These are phyloP conservation scores for Entonaema liquescens DNA, from an alignment of 495 filamentous ascomycete species.

Conservation along the genomic window DNA sequence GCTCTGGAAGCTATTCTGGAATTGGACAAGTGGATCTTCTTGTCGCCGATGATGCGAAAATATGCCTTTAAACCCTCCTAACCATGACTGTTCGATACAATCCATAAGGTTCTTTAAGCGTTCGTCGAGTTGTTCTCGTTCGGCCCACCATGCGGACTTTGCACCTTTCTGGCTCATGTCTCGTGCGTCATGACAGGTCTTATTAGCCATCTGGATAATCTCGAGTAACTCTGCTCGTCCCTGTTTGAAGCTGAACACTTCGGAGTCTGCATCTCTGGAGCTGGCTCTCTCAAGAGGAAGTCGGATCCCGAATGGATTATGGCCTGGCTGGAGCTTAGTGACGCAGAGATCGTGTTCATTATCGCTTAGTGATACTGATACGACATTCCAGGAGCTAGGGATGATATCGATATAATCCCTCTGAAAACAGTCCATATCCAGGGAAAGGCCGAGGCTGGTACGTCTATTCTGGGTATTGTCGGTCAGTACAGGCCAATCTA, in stretches of 20 bases:
- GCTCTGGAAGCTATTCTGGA: slow-evolving; percentile 78
- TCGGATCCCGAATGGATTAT: slow-evolving; percentile 82
- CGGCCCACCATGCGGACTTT: slow-evolving; percentile 88
- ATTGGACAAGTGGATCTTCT: slow-evolving; percentile 70
- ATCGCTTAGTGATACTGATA: slow-evolving; percentile 86
- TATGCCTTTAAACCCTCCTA: slow-evolving; percentile 91
- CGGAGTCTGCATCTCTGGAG: slow-evolving; percentile 80
- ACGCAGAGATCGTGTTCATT: slow-evolving; percentile 82
- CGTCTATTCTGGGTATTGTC: slow-evolving; percentile 40
- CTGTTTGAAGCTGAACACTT: slow-evolving; percentile 82
- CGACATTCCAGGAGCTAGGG: slow-evolving; percentile 80
- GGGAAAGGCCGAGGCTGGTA: slow-evolving; percentile 49
- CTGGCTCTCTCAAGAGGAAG: slow-evolving; percentile 83
- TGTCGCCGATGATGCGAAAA: slow-evolving; percentile 76
- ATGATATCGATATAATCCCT: slow-evolving; percentile 81
- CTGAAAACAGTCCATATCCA: slow-evolving; percentile 67
- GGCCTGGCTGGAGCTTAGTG: slow-evolving; percentile 74
- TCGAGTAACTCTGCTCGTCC: slow-evolving; percentile 80
- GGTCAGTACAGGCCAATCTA: slow-evolving; percentile 43
- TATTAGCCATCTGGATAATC: slow-evolving; percentile 80
- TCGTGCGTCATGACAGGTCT: slow-evolving; percentile 70
- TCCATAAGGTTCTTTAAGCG: slow-evolving; percentile 79
- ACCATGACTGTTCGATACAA: slow-evolving; percentile 91
- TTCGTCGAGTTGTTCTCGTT: slow-evolving; percentile 78
- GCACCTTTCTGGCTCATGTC: slow-evolving; percentile 63